Evolutionary conservation across 805 yeast genomes (phyloP).

Genomic region (Naumovozyma castellii): DNA sequence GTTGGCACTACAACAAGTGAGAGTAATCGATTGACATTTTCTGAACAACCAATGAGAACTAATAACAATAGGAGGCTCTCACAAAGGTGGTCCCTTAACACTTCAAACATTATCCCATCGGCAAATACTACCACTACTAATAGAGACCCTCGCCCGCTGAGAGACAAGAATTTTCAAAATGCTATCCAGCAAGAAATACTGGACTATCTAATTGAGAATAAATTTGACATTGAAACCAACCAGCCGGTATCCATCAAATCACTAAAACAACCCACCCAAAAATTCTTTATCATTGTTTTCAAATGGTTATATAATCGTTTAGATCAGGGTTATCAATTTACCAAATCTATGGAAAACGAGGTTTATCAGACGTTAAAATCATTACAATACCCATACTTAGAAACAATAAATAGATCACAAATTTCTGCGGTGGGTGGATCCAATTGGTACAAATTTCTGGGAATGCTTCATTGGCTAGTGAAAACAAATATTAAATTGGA

Average conservation of each 20-base stretch:
- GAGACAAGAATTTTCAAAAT: slow-evolving; percentile 61
- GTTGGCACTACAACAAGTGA: slow-evolving; percentile 5
- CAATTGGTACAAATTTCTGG: slow-evolving; percentile 76
- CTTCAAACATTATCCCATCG: not conserved
- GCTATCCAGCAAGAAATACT: slow-evolving; percentile 58
- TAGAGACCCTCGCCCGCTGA: slow-evolving; percentile 66
- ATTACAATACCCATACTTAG: slow-evolving; percentile 71
- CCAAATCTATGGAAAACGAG: slow-evolving; percentile 63
- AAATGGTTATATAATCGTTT: slow-evolving; percentile 68
- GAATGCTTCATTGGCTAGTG: slow-evolving; percentile 76
- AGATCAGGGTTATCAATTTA: slow-evolving; percentile 71
- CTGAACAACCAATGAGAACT: not conserved
- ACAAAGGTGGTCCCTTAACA: not conserved
- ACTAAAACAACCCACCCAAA: slow-evolving; percentile 72
- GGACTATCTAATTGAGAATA: slow-evolving; percentile 51
- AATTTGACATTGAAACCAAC: slow-evolving; percentile 67
- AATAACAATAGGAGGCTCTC: slow-evolving; percentile 1
- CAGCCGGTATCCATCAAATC: slow-evolving; percentile 59
- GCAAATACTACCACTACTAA: slow-evolving; percentile 7
- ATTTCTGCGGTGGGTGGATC: slow-evolving; percentile 87
- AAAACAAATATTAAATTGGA: slow-evolving; percentile 42
- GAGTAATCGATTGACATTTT: slow-evolving; percentile 1
- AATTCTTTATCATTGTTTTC: slow-evolving; percentile 69
- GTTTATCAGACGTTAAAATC: slow-evolving; percentile 57
- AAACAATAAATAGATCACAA: slow-evolving; percentile 71